A percentile compares a stretch with the other conserved stretches of the same genome.
Conservation (phyloP, 1,284 basidiomycete genomes). For the Cryptococcus sp. region DNA sequence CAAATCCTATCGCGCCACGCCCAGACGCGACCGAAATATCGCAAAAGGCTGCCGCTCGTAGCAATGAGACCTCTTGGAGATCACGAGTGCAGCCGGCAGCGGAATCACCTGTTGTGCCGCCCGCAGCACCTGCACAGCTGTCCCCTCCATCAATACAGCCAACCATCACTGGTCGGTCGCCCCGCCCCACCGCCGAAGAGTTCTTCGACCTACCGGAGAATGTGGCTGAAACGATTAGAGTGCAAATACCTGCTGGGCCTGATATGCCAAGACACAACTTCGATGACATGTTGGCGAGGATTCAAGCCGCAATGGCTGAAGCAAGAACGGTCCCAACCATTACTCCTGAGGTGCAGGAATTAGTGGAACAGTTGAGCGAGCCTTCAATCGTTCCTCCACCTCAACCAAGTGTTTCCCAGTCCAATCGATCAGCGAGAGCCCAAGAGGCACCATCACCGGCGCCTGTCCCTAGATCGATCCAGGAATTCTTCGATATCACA, state of each 20-base stretch:
- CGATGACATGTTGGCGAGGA: slow-evolving; percentile 81
- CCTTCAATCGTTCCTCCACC: slow-evolving; percentile 11
- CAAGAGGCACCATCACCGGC: neutral
- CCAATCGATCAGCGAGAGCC: neutral
- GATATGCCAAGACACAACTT: slow-evolving; percentile 59
- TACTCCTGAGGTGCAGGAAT: slow-evolving; percentile 18
- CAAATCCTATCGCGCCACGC: neutral
- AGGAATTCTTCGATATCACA: slow-evolving; percentile 45
- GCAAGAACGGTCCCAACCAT: slow-evolving; percentile 61
- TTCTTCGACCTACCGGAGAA: slow-evolving; percentile 17
- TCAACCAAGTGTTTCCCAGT: neutral
- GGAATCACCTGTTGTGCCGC: neutral
- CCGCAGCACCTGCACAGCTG: neutral
- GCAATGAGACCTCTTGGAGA: slow-evolving; percentile 26
- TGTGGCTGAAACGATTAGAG: neutral
- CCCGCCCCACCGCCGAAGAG: slow-evolving; percentile 25
- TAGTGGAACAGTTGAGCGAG: slow-evolving; percentile 7
- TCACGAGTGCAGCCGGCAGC: slow-evolving; percentile 3
- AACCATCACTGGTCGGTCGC: neutral
- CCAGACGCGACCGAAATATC: neutral
- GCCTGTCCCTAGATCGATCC: slow-evolving; percentile 8
- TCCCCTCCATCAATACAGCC: neutral
- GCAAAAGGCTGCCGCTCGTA: slow-evolving; percentile 2
- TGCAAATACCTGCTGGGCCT: neutral
- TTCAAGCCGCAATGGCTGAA: slow-evolving; percentile 74